Percentiles rank a stretch among this genome's conserved stretches.
These are phyloP conservation scores for Pyrenula massariospora DNA, from an alignment of 495 filamentous ascomycete genomes.

Conservation along the genomic window DNA sequence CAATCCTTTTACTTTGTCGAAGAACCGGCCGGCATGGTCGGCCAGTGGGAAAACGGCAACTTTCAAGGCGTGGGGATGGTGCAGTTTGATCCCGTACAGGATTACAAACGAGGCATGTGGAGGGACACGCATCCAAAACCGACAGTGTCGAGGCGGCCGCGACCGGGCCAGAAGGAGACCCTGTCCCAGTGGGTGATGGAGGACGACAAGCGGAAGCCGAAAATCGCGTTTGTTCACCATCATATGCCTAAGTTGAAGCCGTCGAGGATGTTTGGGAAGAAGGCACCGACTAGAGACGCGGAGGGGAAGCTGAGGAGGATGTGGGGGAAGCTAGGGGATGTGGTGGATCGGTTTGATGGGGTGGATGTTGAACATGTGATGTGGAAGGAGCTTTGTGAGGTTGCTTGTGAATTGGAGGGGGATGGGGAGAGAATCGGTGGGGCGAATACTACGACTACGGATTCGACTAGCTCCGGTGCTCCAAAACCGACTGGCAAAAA, in stretches of 20 bases:
- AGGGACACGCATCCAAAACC: background rate
- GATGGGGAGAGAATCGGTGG: no score
- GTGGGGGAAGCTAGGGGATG: background rate
- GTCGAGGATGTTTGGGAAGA: background rate
- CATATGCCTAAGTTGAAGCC: background rate
- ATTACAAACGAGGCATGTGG: conserved; percentile 7
- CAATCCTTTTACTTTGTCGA: conserved; percentile 37
- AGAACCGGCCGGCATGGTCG: conserved; percentile 26
- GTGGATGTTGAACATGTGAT: background rate
- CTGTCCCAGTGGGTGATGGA: background rate
- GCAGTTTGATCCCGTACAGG: conserved; percentile 28
- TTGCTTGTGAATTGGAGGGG: background rate
- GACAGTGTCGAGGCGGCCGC: background rate
- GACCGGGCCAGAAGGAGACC: background rate
- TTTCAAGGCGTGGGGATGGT: conserved; percentile 26
- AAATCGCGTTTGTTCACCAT: background rate
- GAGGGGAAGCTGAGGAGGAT: background rate
- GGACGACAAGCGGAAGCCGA: background rate
- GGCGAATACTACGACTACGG: no score
- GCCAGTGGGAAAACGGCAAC: conserved; percentile 24
- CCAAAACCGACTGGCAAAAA: no score
- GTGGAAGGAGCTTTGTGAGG: background rate
- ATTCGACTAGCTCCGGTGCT: no score
- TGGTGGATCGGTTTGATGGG: background rate
- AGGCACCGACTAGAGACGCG: background rate